Conservation (phyloP, 768 basidiomycete genomes). For the Filobasidium wieringae region DNA sequence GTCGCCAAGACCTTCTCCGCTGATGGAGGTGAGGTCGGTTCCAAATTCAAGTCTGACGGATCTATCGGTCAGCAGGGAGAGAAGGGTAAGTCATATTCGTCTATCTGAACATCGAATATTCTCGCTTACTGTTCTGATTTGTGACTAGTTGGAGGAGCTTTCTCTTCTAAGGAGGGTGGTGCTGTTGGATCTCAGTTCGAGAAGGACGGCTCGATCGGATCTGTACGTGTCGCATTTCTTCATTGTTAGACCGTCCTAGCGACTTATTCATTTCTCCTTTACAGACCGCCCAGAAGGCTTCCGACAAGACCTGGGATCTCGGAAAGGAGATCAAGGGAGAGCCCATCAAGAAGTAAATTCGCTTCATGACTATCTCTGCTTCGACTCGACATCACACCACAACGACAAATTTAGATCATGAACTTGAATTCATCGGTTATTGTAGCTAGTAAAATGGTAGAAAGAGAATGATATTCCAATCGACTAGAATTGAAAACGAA, state of each 20-base stretch:
- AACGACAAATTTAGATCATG: too few species aligned
- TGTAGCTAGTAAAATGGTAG: too few species aligned
- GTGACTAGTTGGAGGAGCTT: constrained; percentile 2
- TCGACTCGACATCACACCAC: neutral
- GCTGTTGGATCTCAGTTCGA: constrained; percentile 9
- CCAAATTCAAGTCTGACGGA: constrained; percentile 10
- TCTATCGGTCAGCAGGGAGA: constrained; percentile 6
- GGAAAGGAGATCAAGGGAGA: constrained; percentile 13
- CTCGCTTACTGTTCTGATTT: neutral
- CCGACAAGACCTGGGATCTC: constrained; percentile 9
- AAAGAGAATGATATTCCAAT: too few species aligned
- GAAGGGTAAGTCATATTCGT: neutral
- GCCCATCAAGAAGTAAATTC: constrained; percentile 1
- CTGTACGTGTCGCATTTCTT: neutral
- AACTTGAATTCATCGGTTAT: too few species aligned
- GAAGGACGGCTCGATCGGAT: constrained; percentile 7
- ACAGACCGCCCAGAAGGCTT: constrained; percentile 5
- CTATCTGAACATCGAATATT: neutral
- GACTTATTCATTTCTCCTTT: neutral
- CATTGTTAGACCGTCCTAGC: neutral
- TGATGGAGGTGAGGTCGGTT: constrained; percentile 2
- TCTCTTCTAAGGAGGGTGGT: constrained; percentile 9
- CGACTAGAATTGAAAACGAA: too few species aligned
- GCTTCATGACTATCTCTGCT: neutral
- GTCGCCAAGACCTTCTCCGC: constrained; percentile 8